These are phyloP conservation scores for Manihot esculenta DNA, from an alignment of 441 rosid genomes.

Conservation along the genomic window DNA sequence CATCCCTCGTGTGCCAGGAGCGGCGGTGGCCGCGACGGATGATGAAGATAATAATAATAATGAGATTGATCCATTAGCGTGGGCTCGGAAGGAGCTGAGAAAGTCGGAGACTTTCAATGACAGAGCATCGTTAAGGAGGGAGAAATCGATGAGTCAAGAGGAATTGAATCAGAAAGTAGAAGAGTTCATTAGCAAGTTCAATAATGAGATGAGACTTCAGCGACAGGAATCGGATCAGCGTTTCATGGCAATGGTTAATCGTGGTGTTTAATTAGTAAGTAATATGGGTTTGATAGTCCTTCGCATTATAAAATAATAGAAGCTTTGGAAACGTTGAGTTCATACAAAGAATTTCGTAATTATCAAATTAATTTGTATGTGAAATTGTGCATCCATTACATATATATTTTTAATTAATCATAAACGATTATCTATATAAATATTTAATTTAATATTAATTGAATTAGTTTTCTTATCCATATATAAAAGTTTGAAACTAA, in stretches of 20 bases:
- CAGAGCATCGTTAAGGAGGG: conserved; percentile 40
- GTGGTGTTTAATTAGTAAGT: conserved; percentile 12
- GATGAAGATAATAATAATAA: conserved; percentile 25
- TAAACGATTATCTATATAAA: no score
- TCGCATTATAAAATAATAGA: neutral
- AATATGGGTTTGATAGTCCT: neutral
- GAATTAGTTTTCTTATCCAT: no score
- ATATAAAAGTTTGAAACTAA: no score
- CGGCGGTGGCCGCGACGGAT: neutral
- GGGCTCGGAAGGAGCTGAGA: conserved; percentile 32
- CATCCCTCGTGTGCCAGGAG: no score
- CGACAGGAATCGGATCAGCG: conserved; percentile 56
- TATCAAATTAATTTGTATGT: no score
- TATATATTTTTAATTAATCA: no score
- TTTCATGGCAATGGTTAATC: conserved; percentile 39
- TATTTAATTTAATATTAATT: no score
- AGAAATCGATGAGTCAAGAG: conserved; percentile 66
- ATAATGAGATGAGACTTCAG: conserved; percentile 68
- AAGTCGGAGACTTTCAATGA: conserved; percentile 40
- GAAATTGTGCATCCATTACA: no score
- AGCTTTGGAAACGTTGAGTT: no score
- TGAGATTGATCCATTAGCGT: conserved; percentile 23
- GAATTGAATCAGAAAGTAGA: conserved; percentile 73
- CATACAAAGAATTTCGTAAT: no score
- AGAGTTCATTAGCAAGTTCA: conserved; percentile 64